A percentile compares a stretch with the other conserved stretches of the same genome.
These are phyloP conservation scores for Caryopteris hybrid DNA, from an alignment of 305 asterid genomes.

Conservation along the genomic window DNA sequence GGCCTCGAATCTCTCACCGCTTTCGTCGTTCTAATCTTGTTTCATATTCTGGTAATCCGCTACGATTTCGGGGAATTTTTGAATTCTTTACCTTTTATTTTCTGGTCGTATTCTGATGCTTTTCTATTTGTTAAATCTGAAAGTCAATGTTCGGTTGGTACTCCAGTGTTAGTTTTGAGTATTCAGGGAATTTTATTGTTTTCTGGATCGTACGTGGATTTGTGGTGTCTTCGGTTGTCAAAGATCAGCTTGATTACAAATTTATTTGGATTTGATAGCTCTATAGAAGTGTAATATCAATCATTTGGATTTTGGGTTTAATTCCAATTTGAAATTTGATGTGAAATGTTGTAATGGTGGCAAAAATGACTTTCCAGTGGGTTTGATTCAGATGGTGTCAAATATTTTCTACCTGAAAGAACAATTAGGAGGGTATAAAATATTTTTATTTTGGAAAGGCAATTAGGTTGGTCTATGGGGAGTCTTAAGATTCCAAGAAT, in stretches of 20 bases:
- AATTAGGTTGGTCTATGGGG: background rate
- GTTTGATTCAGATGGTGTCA: slow-evolving; percentile 13
- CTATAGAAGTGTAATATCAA: background rate
- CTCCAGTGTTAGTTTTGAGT: slow-evolving; percentile 12
- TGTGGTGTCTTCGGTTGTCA: slow-evolving; percentile 10
- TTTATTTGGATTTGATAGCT: background rate
- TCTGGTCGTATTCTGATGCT: background rate
- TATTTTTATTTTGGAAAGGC: background rate
- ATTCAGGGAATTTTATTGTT: background rate
- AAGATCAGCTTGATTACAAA: slow-evolving; percentile 8
- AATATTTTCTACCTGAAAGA: slow-evolving; percentile 2
- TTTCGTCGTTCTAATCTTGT: slow-evolving; percentile 55
- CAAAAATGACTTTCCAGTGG: background rate
- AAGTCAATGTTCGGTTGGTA: slow-evolving; percentile 26
- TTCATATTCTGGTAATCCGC: slow-evolving; percentile 71
- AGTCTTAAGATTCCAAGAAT: background rate
- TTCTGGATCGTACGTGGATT: background rate
- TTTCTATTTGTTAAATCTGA: slow-evolving; percentile 5
- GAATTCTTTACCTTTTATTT: background rate
- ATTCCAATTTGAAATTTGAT: background rate
- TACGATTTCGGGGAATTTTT: background rate
- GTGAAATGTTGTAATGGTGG: background rate
- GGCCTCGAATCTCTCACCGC: slow-evolving; percentile 68
- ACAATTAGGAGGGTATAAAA: background rate
- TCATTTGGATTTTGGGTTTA: background rate